Evolutionary conservation across 306 rosid species (phyloP).

Genomic region (Cucurbita moschata): DNA sequence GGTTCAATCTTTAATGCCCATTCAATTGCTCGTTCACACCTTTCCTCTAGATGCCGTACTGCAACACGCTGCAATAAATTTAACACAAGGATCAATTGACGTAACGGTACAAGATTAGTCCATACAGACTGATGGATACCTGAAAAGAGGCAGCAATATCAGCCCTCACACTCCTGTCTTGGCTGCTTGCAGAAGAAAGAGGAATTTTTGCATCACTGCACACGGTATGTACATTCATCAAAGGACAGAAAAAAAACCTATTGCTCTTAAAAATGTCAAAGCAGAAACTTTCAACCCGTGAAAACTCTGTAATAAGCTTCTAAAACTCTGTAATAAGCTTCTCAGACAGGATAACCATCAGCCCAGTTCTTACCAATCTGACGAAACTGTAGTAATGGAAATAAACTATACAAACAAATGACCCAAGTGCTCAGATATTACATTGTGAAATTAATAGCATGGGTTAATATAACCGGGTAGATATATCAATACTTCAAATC

Average conservation of each 20-base stretch:
- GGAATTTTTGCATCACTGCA: slow-evolving; percentile 69
- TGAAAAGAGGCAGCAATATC: slow-evolving; percentile 97
- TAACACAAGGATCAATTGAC: neutral
- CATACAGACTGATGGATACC: slow-evolving; percentile 30
- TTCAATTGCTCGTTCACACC: slow-evolving; percentile 77
- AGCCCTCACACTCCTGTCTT: slow-evolving; percentile 68
- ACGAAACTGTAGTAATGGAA: neutral
- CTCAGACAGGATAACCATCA: neutral
- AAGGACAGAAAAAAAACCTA: neutral
- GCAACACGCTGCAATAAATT: slow-evolving; percentile 57
- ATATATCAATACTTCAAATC: neutral
- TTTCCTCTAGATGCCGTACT: slow-evolving; percentile 88
- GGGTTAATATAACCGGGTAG: neutral
- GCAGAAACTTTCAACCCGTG: neutral
- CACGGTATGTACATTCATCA: slow-evolving; percentile 13
- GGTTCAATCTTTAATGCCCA: slow-evolving; percentile 96
- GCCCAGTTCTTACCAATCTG: neutral
- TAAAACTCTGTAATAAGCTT: neutral
- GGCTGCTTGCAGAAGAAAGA: slow-evolving; percentile 45
- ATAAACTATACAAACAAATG: neutral
- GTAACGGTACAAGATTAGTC: neutral
- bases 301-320: neutral
- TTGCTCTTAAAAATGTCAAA: neutral
- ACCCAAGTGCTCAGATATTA: neutral
- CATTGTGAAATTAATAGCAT: neutral